Evolutionary conservation across 2,329 filamentous ascomycete genomes (phyloP).

Genomic region (Knoxdaviesia capensis): DNA sequence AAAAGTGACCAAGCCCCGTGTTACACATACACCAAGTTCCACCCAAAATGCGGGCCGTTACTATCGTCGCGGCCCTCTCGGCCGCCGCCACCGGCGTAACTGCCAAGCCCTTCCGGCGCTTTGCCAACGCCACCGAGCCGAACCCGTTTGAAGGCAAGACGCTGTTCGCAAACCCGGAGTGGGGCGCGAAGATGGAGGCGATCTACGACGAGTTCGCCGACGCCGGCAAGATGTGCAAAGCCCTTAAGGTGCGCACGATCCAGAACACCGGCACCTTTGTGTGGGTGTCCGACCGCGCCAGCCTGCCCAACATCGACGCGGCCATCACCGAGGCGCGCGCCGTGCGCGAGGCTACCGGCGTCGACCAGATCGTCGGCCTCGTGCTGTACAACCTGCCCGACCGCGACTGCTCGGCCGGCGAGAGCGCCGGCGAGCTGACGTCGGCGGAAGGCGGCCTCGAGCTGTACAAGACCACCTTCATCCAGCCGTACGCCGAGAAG

Average conservation of each 20-base stretch:
- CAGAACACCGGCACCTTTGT: conserved; percentile 21
- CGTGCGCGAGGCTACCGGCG: conserved; percentile 13
- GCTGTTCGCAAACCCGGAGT: conserved; percentile 24
- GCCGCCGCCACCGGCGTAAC: conserved; percentile 3
- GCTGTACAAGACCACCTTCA: conserved; percentile 19
- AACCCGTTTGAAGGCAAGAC: conserved; percentile 27
- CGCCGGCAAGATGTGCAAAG: conserved; percentile 16
- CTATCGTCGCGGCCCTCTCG: conserved; percentile 5
- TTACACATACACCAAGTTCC: background rate
- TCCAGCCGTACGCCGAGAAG: conserved; percentile 18
- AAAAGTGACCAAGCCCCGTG: too few species aligned
- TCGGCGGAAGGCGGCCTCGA: conserved; percentile 15
- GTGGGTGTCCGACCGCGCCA: conserved; percentile 18
- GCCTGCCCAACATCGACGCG: conserved; percentile 17
- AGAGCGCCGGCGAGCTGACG: conserved; percentile 19
- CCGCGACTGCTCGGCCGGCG: conserved; percentile 22
- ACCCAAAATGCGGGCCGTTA: conserved; percentile 5
- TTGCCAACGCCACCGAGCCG: conserved; percentile 2
- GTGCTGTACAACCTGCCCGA: conserved; percentile 24
- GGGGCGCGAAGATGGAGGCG: conserved; percentile 18
- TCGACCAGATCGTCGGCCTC: conserved; percentile 19
- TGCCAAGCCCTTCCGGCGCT: conserved; percentile 1
- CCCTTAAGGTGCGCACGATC: conserved; percentile 16
- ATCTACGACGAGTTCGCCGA: conserved; percentile 16
- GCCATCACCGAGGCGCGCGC: conserved; percentile 17